Percentiles rank a stretch among this genome's conserved stretches.
Evolutionary conservation across 2,329 filamentous ascomycete species (phyloP).

Genomic region (Coniochaeta sp.): DNA sequence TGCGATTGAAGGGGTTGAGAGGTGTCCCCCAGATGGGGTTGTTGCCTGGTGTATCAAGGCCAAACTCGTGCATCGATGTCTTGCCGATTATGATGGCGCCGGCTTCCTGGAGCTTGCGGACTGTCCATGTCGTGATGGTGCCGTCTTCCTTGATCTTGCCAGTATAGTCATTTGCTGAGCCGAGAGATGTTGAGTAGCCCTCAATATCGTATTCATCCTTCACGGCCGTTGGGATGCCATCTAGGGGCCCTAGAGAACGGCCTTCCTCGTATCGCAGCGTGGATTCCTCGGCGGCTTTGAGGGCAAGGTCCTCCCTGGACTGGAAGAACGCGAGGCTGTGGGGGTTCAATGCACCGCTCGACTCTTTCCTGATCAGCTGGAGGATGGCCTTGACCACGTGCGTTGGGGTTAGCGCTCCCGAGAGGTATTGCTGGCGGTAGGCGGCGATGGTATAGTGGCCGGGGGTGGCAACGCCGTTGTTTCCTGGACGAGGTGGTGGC

Average conservation of each 20-base stretch:
- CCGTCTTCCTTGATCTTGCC: conserved; percentile 29
- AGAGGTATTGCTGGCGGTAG: conserved; percentile 36
- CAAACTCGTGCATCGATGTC: conserved; percentile 70
- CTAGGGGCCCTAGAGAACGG: conserved; percentile 54
- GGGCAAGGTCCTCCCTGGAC: conserved; percentile 30
- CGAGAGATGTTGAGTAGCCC: conserved; percentile 64
- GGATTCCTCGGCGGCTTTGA: conserved; percentile 35
- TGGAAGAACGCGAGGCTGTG: conserved; percentile 38
- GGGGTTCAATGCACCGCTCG: conserved; percentile 21
- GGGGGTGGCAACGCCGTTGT: conserved; percentile 7
- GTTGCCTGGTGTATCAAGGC: conserved; percentile 68
- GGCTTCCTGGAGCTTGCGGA: conserved; percentile 61
- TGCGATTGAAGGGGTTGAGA: conserved; percentile 63
- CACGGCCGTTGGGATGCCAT: conserved; percentile 66
- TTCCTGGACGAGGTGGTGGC: background rate
- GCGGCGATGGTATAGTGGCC: conserved; percentile 39
- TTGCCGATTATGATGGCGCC: conserved; percentile 69
- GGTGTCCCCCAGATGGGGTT: conserved; percentile 69
- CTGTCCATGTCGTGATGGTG: conserved; percentile 58
- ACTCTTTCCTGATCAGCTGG: conserved; percentile 34
- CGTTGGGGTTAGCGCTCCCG: conserved; percentile 36
- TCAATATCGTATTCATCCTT: conserved; percentile 73
- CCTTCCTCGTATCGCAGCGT: conserved; percentile 43
- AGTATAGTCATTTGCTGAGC: conserved; percentile 54
- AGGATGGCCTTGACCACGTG: conserved; percentile 38